Base-by-base conservation (phyloP, 1,284 basidiomycete species). In the Ganoderma meredithae region DNA sequence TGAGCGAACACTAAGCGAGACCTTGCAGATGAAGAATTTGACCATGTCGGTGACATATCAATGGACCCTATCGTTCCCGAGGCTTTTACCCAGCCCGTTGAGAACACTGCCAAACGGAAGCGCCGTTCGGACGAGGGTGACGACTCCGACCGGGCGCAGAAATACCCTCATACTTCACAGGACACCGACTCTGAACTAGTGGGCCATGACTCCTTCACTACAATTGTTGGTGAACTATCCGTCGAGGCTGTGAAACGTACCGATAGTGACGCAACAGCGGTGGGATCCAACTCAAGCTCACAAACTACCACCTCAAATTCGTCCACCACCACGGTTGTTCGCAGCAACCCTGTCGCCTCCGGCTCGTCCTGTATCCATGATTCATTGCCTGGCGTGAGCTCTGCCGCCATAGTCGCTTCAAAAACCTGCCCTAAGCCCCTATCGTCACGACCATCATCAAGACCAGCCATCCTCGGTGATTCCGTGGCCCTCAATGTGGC, bases 101-200 rank as follows among this genome's bases (percentile, higher is more conserved):
- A 68, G 9, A 40, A 33, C 19, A 43, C 12, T n/a, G n/a, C 17
- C 10, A 66, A 66, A 27, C 66, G 66, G 3, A 66, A 68, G 31
- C 69, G 66, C 12, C 33, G 8, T 0, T 31, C 2, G 9, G 52
- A 64, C 17, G 60, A 62, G 19, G 60, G 39, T 1, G 60, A 60
- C 25, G 33, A 33, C 33, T 58, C 31, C 1, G 55, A 55, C 22
- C 59, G 43, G 7, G 62, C 52, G 9, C 52, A 15, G 56, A 63
- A 62, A 53, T 41, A 4, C 19, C 43, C 15, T n/a, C 33, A 44
- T 52, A 63, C 39, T 36, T 39, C 55, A 3, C 43, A 61, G 49
- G 49, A 19, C 10, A 36, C 31, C 27, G 43, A 31, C 6, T 19
- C 36, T 12, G 17, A 22, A n/a, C 22, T 15, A 13, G 25, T 12